Percentiles rank a stretch among this genome's conserved stretches.
These are phyloP conservation scores for Chrysanthemum seticuspe DNA, from an alignment of 129 eudicot genomes.

Conservation along the genomic window DNA sequence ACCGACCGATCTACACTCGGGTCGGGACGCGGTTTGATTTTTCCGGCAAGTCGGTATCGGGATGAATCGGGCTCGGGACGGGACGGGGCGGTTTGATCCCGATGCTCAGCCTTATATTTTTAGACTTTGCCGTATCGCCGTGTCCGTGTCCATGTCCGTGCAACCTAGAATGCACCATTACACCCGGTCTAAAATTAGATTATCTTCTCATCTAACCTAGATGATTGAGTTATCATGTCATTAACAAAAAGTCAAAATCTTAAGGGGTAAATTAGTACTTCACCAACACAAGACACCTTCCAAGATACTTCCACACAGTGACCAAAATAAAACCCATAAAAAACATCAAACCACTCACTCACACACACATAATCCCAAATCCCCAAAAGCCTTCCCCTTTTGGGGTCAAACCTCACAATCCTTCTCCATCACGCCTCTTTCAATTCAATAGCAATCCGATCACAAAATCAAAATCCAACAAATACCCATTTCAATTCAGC, in stretches of 20 bases:
- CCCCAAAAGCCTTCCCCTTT: conserved; percentile 22
- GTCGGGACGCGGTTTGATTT: too few species aligned
- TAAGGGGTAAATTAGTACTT: neutral
- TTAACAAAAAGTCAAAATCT: neutral
- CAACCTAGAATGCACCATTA: too few species aligned
- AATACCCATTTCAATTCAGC: conserved; percentile 10
- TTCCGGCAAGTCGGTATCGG: too few species aligned
- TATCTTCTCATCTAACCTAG: too few species aligned
- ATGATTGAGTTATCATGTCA: too few species aligned
- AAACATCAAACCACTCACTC: conserved; percentile 11
- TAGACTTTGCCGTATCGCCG: too few species aligned
- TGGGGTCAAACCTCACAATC: conserved; percentile 16
- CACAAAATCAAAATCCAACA: neutral
- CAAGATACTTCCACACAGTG: conserved; percentile 15
- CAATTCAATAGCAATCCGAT: neutral
- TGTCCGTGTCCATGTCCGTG: too few species aligned
- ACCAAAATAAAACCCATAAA: conserved; percentile 13
- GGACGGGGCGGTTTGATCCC: too few species aligned
- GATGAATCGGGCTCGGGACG: too few species aligned
- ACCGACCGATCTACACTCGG: too few species aligned
- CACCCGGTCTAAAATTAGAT: too few species aligned
- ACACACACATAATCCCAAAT: neutral
- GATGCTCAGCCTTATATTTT: too few species aligned
- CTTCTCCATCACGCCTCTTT: conserved; percentile 32
- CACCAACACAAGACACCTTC: conserved; percentile 12